phyloP scores from a whole-genome alignment of 352 stramenopile genomes.

The Phytophthora palmivora region DNA sequence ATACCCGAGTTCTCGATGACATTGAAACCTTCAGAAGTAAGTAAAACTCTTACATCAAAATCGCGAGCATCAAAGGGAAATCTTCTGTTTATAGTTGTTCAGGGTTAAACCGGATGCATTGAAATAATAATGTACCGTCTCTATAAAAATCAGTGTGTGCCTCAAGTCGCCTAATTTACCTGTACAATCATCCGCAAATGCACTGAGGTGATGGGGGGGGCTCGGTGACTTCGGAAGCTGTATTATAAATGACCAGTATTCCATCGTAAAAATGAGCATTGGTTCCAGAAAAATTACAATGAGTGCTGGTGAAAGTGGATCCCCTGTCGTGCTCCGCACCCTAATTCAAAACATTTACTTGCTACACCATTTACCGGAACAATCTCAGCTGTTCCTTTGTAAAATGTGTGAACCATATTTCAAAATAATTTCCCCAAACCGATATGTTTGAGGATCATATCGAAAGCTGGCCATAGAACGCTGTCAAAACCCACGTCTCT shows the following conservation, averaged over 20 bases:
- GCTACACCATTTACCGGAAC: slow-evolving; percentile 23
- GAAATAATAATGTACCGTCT: background rate
- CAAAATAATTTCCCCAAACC: slow-evolving; percentile 4
- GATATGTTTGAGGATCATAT: slow-evolving; percentile 13
- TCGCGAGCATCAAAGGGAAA: background rate
- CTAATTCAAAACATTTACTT: slow-evolving; percentile 23
- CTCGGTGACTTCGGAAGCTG: background rate
- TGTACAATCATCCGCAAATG: slow-evolving; percentile 33
- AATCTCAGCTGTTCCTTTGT: slow-evolving; percentile 2
- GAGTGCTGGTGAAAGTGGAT: slow-evolving; percentile 26
- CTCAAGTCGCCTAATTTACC: slow-evolving; percentile 9
- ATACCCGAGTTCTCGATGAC: slow-evolving; percentile 10
- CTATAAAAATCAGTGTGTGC: slow-evolving; percentile 3
- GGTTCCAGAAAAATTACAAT: slow-evolving; percentile 35
- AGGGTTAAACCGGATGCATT: background rate
- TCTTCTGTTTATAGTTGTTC: background rate
- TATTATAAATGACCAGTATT: background rate
- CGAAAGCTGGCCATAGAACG: slow-evolving; percentile 17
- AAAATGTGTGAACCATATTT: slow-evolving; percentile 13
- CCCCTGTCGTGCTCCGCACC: slow-evolving; percentile 24
- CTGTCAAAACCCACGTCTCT: slow-evolving; percentile 21
- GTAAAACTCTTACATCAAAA: background rate
- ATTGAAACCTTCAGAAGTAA: background rate
- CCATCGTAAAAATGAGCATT: slow-evolving; percentile 11
- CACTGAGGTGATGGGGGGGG: slow-evolving; percentile 6